phyloP scores from a whole-genome alignment of 129 eudicot genomes.

The Flaveria trinervia region DNA sequence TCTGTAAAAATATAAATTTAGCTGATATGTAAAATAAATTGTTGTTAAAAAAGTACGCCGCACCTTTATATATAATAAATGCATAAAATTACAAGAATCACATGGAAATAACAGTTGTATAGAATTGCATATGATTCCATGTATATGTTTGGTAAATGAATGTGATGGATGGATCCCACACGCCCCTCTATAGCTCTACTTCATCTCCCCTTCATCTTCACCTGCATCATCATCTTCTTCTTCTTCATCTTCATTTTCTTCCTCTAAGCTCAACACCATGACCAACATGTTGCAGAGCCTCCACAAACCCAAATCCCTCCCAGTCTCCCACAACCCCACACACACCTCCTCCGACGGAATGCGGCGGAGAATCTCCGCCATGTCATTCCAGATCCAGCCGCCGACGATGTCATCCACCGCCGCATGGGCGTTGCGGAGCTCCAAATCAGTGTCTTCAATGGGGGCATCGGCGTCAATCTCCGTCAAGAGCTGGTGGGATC shows the following conservation, averaged over 20 bases:
- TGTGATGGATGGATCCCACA: slow-evolving; percentile 40
- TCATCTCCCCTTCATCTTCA: neutral
- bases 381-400: slow-evolving; percentile 57
- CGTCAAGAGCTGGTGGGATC: slow-evolving; percentile 73
- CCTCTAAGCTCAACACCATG: slow-evolving; percentile 19
- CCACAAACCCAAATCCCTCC: slow-evolving; percentile 28
- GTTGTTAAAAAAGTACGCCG: too few relatives aligned
- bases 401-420: slow-evolving; percentile 27
- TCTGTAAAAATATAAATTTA: too few relatives aligned
- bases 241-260: neutral
- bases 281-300: slow-evolving; percentile 34
- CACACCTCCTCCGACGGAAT: slow-evolving; percentile 37
- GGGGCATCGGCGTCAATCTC: slow-evolving; percentile 54
- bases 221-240: neutral
- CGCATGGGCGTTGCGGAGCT: slow-evolving; percentile 55
- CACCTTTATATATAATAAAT: neutral
- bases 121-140: neutral
- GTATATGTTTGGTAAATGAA: slow-evolving; percentile 29
- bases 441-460: slow-evolving; percentile 71
- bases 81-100: neutral
- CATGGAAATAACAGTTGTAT: slow-evolving; percentile 23
- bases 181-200: neutral
- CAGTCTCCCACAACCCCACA: slow-evolving; percentile 23
- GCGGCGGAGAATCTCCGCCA: slow-evolving; percentile 60
- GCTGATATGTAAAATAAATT: too few relatives aligned